Conservation (phyloP, 352 stramenopile genomes). For the Pythium coloratum region DNA sequence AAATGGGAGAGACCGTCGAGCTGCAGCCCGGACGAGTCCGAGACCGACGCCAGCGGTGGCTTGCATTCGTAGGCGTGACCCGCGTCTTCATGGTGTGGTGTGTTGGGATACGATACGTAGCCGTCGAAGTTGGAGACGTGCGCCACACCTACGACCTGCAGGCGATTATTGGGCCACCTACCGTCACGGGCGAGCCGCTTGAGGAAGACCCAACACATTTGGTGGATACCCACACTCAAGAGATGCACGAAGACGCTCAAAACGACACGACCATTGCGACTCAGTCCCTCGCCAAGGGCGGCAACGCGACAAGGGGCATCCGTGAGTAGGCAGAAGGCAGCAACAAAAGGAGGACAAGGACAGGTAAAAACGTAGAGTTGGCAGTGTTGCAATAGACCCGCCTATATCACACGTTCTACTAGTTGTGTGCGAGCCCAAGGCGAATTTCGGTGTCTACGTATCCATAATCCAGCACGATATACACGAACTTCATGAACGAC, state of each 20-base stretch:
- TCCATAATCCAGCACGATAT: constrained; percentile 16
- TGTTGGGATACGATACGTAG: background rate
- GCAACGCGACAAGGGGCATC: background rate
- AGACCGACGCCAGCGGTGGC: background rate
- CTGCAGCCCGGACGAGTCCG: background rate
- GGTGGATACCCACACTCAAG: too few relatives aligned
- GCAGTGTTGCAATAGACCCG: background rate
- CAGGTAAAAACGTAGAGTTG: too few relatives aligned
- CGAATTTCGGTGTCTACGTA: background rate
- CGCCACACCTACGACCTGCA: background rate
- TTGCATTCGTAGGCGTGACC: background rate
- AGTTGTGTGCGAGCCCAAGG: constrained; percentile 3
- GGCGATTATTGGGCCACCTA: background rate
- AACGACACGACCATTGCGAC: background rate
- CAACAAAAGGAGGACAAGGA: background rate
- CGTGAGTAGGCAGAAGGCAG: background rate
- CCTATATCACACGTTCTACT: background rate
- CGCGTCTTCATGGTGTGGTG: background rate
- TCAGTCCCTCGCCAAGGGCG: background rate
- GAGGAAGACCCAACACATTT: too few relatives aligned
- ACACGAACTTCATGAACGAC: constrained; percentile 2
- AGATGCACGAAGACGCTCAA: background rate
- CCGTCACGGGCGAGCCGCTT: background rate
- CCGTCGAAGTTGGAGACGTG: background rate
- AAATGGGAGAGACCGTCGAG: background rate